Conservation (phyloP, 805 yeast genomes). For the Lipomyces starkeyi region DNA sequence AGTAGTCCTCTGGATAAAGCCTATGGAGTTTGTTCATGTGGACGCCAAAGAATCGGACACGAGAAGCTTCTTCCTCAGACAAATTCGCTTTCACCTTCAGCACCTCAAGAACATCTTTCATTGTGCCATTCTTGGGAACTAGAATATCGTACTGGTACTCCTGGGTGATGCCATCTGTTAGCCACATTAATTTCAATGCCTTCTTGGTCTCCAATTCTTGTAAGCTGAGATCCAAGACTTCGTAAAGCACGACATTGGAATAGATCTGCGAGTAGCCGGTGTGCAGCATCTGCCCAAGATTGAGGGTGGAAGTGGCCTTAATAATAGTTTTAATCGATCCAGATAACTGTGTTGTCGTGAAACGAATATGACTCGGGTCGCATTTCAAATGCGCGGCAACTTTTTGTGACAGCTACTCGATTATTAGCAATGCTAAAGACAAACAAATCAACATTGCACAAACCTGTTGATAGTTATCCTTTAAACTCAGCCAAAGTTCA, state of each 20-base stretch:
- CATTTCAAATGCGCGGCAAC: conserved; percentile 61
- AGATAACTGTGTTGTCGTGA: conserved; percentile 68
- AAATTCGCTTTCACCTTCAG: conserved; percentile 61
- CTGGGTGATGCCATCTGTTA: conserved; percentile 72
- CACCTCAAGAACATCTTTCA: conserved; percentile 60
- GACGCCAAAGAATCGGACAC: conserved; percentile 30
- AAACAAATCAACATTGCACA: neutral
- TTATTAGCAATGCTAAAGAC: neutral
- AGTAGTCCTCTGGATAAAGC: conserved; percentile 25
- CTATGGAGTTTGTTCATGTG: conserved; percentile 34
- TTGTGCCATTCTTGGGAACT: conserved; percentile 66
- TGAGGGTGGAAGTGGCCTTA: conserved; percentile 43
- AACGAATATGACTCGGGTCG: conserved; percentile 65
- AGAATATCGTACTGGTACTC: conserved; percentile 71
- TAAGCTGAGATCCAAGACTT: conserved; percentile 73
- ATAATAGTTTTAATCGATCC: conserved; percentile 52
- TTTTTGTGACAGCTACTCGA: conserved; percentile 55
- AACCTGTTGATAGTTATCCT: conserved; percentile 58
- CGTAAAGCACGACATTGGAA: conserved; percentile 62
- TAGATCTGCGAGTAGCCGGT: conserved; percentile 22
- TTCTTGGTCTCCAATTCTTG: conserved; percentile 79
- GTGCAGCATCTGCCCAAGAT: conserved; percentile 46
- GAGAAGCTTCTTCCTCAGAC: conserved; percentile 50
- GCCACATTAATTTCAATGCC: conserved; percentile 69
- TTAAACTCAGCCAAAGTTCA: conserved; percentile 69